Evolutionary conservation across 495 filamentous ascomycete genomes (phyloP).

Genomic region (Penicillium paradoxum): DNA sequence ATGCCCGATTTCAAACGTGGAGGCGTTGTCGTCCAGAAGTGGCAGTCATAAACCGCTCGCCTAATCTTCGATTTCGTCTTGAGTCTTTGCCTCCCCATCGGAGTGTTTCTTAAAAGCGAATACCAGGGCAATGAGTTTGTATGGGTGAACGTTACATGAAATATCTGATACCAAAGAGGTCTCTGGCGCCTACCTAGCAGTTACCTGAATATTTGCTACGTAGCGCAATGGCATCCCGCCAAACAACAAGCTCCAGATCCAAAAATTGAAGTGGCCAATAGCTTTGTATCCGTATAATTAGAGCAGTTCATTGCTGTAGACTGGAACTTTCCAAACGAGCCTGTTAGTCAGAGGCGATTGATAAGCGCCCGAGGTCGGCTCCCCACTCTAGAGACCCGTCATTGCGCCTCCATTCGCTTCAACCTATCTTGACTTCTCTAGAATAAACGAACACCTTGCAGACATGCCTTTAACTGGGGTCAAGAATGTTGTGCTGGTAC

Average conservation of each 20-base stretch:
- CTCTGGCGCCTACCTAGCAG: background rate
- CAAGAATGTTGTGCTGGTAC: constrained; percentile 50
- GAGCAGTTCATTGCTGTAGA: too few species aligned
- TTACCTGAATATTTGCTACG: background rate
- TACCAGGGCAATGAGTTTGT: background rate
- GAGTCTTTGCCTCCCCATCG: background rate
- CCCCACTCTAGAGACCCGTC: constrained; percentile 12
- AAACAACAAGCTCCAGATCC: background rate
- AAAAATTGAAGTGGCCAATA: background rate
- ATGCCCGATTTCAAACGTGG: constrained; percentile 77
- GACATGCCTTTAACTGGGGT: constrained; percentile 48
- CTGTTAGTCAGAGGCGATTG: constrained; percentile 32
- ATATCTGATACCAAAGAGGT: constrained; percentile 1
- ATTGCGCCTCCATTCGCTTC: constrained; percentile 1
- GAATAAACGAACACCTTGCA: background rate
- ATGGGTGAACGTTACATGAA: background rate
- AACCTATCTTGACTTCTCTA: background rate
- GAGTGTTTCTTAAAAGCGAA: constrained; percentile 7
- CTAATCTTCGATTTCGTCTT: background rate
- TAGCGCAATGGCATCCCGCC: background rate
- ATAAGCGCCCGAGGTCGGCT: constrained; percentile 42
- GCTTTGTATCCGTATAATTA: background rate
- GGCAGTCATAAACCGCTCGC: constrained; percentile 43
- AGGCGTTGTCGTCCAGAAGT: constrained; percentile 87
- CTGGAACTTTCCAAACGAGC: background rate